Conservation (phyloP, 495 filamentous ascomycete species). For the Daldinia bambusicola region DNA sequence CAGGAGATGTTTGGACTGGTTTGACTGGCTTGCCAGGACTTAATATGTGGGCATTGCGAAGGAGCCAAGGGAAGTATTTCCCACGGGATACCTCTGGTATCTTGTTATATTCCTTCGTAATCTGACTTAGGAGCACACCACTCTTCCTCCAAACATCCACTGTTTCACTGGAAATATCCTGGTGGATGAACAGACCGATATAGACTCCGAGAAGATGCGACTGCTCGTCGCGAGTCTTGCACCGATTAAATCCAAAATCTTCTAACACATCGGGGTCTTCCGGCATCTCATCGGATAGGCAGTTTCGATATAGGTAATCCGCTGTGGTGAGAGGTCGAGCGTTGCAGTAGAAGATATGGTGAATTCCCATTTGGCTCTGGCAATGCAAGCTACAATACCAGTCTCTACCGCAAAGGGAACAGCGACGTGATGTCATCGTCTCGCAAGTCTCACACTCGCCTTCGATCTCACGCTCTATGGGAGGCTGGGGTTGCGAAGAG, state of each 20-base stretch:
- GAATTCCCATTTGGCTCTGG: constrained; percentile 1
- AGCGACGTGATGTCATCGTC: background rate
- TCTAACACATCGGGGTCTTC: constrained; percentile 3
- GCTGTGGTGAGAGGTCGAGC: background rate
- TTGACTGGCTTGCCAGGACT: background rate
- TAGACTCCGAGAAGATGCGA: constrained; percentile 5
- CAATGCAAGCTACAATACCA: constrained; percentile 9
- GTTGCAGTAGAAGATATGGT: constrained; percentile 15
- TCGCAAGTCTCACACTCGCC: background rate
- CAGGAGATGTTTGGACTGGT: background rate
- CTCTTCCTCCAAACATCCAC: constrained; percentile 2
- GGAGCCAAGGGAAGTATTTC: constrained; percentile 11
- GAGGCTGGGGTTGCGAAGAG: too few relatives aligned
- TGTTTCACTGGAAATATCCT: background rate
- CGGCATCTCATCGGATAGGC: constrained; percentile 1
- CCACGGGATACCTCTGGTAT: constrained; percentile 10
- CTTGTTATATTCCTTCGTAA: background rate
- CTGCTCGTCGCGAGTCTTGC: constrained; percentile 4
- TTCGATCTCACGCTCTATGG: background rate
- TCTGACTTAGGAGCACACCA: background rate
- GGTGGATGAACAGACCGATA: background rate
- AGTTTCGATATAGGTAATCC: background rate
- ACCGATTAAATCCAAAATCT: constrained; percentile 7
- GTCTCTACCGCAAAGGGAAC: constrained; percentile 1
- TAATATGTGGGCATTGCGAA: constrained; percentile 8